phyloP scores from a whole-genome alignment of 805 yeast genomes.

The Alloascoidea africana region DNA sequence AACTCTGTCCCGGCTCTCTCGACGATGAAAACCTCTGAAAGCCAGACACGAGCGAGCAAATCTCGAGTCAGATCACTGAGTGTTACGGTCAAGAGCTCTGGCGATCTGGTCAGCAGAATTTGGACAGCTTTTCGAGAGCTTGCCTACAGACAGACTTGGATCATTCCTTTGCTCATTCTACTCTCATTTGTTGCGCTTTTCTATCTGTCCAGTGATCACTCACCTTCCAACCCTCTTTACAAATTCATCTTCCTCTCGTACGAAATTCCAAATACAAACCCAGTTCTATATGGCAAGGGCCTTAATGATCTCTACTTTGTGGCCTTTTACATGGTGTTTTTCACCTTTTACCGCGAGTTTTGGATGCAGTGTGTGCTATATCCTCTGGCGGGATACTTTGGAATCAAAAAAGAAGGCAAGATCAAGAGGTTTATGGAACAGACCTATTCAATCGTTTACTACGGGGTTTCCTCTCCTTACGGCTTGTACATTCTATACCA shows the following conservation, averaged over 20 bases:
- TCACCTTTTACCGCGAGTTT: slow-evolving; percentile 86
- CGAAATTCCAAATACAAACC: slow-evolving; percentile 31
- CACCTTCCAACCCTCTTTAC: slow-evolving; percentile 45
- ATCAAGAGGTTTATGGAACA: slow-evolving; percentile 84
- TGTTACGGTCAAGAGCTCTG: slow-evolving; percentile 25
- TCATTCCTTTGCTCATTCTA: slow-evolving; percentile 42
- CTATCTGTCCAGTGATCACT: slow-evolving; percentile 38
- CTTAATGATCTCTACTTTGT: slow-evolving; percentile 68
- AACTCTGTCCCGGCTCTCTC: slow-evolving; percentile 49
- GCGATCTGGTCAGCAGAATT: slow-evolving; percentile 39
- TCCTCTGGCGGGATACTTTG: slow-evolving; percentile 49
- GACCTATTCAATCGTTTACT: slow-evolving; percentile 70
- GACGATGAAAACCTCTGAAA: slow-evolving; percentile 40
- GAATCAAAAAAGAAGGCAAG: slow-evolving; percentile 39
- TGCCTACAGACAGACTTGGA: slow-evolving; percentile 49
- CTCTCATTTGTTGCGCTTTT: slow-evolving; percentile 20
- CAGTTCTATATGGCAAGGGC: slow-evolving; percentile 74
- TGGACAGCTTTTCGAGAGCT: slow-evolving; percentile 45
- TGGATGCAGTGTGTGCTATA: slow-evolving; percentile 66
- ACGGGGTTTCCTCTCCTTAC: slow-evolving; percentile 65
- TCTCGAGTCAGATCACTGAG: slow-evolving; percentile 21
- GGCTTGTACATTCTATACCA: slow-evolving; percentile 82
- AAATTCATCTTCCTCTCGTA: slow-evolving; percentile 55
- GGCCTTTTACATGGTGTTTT: slow-evolving; percentile 64
- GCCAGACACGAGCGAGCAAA: slow-evolving; percentile 23